A percentile compares a stretch with the other conserved stretches of the same genome.
These are phyloP conservation scores for Aquilaria yunnanensis DNA, from an alignment of 345 rosid species.

Conservation along the genomic window DNA sequence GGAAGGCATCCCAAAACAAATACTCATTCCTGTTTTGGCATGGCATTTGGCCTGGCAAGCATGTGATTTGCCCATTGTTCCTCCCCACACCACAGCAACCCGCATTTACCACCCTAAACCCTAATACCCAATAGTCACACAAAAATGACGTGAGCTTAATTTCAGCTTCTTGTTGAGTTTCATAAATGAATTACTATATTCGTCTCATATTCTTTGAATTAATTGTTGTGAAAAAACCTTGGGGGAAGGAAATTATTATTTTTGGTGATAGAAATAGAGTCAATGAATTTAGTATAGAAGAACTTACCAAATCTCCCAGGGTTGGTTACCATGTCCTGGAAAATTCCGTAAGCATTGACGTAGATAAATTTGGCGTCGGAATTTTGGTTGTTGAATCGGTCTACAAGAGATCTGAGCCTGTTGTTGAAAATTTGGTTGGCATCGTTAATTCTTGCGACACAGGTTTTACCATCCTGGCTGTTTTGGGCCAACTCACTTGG, in stretches of 20 bases:
- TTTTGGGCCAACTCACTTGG: slow-evolving; percentile 65
- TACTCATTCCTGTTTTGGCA: slow-evolving; percentile 48
- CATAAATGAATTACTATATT: no score
- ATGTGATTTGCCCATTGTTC: slow-evolving; percentile 76
- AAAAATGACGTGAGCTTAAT: no score
- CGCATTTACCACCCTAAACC: slow-evolving; percentile 43
- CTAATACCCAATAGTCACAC: slow-evolving; percentile 16
- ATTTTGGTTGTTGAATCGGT: slow-evolving; percentile 44
- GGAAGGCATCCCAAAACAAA: slow-evolving; percentile 73
- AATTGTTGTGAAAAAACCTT: no score
- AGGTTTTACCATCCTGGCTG: slow-evolving; percentile 59
- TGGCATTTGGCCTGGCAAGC: slow-evolving; percentile 55
- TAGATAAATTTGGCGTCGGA: slow-evolving; percentile 58
- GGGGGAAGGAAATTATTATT: no score
- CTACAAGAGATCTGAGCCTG: slow-evolving; percentile 62
- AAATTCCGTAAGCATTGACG: slow-evolving; percentile 67
- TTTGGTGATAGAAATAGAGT: no score
- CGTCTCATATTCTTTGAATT: no score
- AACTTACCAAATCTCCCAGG: slow-evolving; percentile 48
- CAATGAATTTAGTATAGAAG: not conserved
- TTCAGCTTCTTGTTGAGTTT: no score
- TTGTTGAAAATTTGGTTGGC: slow-evolving; percentile 68
- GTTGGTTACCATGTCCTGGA: slow-evolving; percentile 45
- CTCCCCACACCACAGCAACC: slow-evolving; percentile 83
- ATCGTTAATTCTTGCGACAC: slow-evolving; percentile 47